Base-by-base conservation (phyloP, 176 grass and related monocot species). In the Aegilops speltoides region DNA sequence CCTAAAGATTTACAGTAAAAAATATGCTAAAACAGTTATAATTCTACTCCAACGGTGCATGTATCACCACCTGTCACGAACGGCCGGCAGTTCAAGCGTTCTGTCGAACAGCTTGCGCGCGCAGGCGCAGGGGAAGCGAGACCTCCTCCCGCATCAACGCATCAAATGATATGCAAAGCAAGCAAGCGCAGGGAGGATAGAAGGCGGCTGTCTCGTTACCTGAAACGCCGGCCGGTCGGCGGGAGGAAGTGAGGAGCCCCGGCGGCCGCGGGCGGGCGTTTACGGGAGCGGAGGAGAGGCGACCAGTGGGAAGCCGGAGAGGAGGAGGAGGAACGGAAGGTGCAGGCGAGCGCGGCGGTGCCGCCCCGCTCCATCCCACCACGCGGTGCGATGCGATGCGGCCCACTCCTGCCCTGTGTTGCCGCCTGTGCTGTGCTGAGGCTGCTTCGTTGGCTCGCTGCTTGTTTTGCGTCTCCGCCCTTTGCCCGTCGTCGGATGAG, bases 311-410 rank as follows among this genome's bases (percentile, higher is more conserved):
- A 64, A 29, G 29, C 45, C 80, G 33, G 80, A 52, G 83, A 86
- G 9, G 76, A 68, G 12, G 84, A 71, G 4, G 90, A 74, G 79
- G 79, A 45, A 56, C 90, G 87, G 34, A 92, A 78, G 59, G 78
- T 76, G 87, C 66, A 89, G 73, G 79, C 69, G 73, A 92, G 79
- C 43, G 34, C 50, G 33, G 89, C 67, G 67, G 76, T 83, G 28
- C 60, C 83, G 66, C 86, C 83, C 67, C 83, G 86, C 83, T 89
- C 90, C 90, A 92, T 89, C 75, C 73, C 56, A 75, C 77, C 77
- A 59, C 62, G 72, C 52, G 10, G 87, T 52, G 48, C 95, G 61
- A 4, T 31, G 91, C 91, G 9, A 88, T 22, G 54, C 95, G 64
- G 10, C 52, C 50, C 48, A 56, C 50, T 36, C 48, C 75, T 7